Base-by-base conservation (phyloP, 768 basidiomycete genomes). In the Lactarius tabidus region DNA sequence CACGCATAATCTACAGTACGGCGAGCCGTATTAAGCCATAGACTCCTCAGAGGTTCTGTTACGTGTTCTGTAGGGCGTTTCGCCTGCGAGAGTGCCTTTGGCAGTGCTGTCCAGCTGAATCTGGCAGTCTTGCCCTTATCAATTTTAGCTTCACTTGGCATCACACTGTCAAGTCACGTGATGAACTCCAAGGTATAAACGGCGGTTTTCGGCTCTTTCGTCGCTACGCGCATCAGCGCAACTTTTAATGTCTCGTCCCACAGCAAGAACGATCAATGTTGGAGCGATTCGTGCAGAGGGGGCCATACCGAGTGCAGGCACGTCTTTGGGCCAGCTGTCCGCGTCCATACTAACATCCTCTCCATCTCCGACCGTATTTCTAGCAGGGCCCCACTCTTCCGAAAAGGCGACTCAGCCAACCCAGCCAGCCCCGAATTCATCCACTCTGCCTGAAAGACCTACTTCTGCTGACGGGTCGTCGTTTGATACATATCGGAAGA, bases 231-330 rank as follows among this genome's bases (percentile, higher is more conserved):
- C 15, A 5, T 29, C 14, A 23, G 14, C 23, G 14, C 48, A 31
- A 54, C 10, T n/a, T 17, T 29, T 20, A 33, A 65, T 65, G 64
- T 56, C 64, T 28, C 59, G 51, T 6, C 48, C 41, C 59, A 60
- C 36, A 29, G 45, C 29, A 12, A 57, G 45, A 26, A 52, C 31
- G 39, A 2, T 65, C 45, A 56, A 65, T 26, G 15, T 31, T 39
- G 28, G 45, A 3, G n/a, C 59, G 7, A 52, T 41, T 14, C 59
- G 59, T 15, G 51, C 64, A 23, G 17, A 38, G 12, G 45, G 58
- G n/a, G 29, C 51, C 6, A 15, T 26, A 45, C 5, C 20, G 12
- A 41, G 43, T 20, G 39, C 59, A 61, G 64, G 64, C 41, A 52
- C 38, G 36, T 39, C 18, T 12, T n/a, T 31, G 6, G 12, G 23